phyloP scores from a whole-genome alignment of 305 asterid species.

The Ilex paraguariensis region DNA sequence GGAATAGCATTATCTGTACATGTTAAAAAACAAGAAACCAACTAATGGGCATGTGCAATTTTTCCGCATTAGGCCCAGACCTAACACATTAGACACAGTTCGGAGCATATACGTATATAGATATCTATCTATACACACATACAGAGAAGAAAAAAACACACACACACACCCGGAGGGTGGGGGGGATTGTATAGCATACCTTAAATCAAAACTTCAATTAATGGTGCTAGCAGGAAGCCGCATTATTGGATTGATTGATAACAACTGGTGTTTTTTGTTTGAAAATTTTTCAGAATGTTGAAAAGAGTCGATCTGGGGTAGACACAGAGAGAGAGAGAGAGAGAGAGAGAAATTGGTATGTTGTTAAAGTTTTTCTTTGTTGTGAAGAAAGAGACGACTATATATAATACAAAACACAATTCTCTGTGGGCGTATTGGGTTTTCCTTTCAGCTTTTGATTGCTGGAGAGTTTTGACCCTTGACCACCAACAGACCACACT shows the following conservation, averaged over 20 bases:
- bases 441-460: conserved; percentile 23
- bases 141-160: background rate
- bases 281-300: conserved; percentile 5
- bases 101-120: background rate
- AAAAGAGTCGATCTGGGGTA: conserved; percentile 20
- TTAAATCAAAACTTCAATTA: conserved; percentile 18
- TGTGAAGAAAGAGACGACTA: conserved; percentile 3
- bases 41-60: conserved; percentile 5
- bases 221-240: conserved; percentile 19
- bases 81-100: background rate
- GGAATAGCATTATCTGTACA: conserved; percentile 7
- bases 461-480: conserved; percentile 29
- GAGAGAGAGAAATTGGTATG: background rate
- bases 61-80: conserved; percentile 4
- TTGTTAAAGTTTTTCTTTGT: conserved; percentile 7
- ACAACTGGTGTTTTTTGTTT: conserved; percentile 7
- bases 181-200: conserved; percentile 12
- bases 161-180: background rate
- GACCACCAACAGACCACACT: conserved; percentile 41
- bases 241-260: conserved; percentile 19
- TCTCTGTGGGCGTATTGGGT: conserved; percentile 27
- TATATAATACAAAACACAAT: conserved; percentile 2
- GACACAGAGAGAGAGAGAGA: conserved; percentile 7
- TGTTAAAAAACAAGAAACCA: conserved; percentile 7
- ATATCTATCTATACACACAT: background rate